A percentile compares a stretch with the other conserved stretches of the same genome.
These are phyloP conservation scores for Penstemon barbatus DNA, from an alignment of 257 asterid species.

Conservation along the genomic window DNA sequence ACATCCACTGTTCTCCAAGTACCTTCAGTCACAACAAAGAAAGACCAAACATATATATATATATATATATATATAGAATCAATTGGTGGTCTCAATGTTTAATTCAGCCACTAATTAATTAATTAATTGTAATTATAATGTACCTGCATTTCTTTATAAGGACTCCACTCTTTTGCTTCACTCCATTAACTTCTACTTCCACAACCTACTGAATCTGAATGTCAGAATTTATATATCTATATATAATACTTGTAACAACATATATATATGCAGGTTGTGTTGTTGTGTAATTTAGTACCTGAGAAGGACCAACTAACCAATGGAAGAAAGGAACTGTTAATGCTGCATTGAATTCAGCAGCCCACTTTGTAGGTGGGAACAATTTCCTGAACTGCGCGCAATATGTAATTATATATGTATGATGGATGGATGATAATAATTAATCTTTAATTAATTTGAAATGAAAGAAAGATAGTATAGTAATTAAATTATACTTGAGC, in stretches of 20 bases:
- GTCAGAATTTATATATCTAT: too few relatives aligned
- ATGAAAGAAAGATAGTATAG: too few relatives aligned
- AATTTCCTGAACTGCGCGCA: constrained; percentile 87
- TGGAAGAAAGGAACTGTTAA: constrained; percentile 89
- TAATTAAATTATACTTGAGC: constrained; percentile 90
- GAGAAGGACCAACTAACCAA: constrained; percentile 96
- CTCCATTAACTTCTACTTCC: constrained; percentile 84
- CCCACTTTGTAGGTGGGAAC: constrained; percentile 93
- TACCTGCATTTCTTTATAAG: constrained; percentile 95
- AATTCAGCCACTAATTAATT: too few relatives aligned
- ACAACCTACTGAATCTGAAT: constrained; percentile 55
- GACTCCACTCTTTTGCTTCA: constrained; percentile 89
- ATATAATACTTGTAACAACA: neutral
- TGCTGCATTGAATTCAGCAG: constrained; percentile 86
- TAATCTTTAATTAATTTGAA: too few relatives aligned
- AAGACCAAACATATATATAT: too few relatives aligned
- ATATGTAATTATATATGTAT: too few relatives aligned
- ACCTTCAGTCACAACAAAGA: constrained; percentile 45
- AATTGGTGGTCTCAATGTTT: too few relatives aligned
- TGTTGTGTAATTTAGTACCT: constrained; percentile 39
- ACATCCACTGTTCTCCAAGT: constrained; percentile 93
- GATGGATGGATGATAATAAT: too few relatives aligned
- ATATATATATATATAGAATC: too few relatives aligned
- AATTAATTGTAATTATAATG: neutral
- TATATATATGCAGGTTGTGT: neutral